A percentile compares a stretch with the other conserved stretches of the same genome.
phyloP scores from a whole-genome alignment of 2,329 filamentous ascomycete genomes.

The Venturia asperata region DNA sequence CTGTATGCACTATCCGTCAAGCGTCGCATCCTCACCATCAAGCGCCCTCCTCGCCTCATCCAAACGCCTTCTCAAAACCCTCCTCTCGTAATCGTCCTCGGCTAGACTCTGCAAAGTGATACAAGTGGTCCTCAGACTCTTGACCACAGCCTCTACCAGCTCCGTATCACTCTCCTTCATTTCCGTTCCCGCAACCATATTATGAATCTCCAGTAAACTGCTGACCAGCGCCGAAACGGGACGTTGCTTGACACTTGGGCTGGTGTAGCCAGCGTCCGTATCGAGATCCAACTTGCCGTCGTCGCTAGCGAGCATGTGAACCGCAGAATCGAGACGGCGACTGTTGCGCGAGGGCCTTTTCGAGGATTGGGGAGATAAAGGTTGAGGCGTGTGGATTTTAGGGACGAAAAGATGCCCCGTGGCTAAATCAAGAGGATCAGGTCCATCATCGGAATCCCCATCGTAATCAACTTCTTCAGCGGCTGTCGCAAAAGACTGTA shows the following conservation, averaged over 20 bases:
- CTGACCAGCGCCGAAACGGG: not conserved
- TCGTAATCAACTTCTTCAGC: constrained; percentile 16
- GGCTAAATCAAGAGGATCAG: constrained; percentile 15
- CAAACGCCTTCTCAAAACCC: constrained; percentile 9
- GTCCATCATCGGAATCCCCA: constrained; percentile 17
- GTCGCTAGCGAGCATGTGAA: constrained; percentile 1
- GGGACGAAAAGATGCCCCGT: not conserved
- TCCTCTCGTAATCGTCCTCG: constrained; percentile 9
- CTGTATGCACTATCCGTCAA: too few species aligned
- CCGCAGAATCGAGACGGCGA: constrained; percentile 10
- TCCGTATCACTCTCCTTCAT: constrained; percentile 6
- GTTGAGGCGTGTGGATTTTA: not conserved
- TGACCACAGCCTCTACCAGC: constrained; percentile 14
- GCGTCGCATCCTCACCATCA: not conserved
- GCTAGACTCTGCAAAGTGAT: not conserved
- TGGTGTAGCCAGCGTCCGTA: not conserved
- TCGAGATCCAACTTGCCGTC: not conserved
- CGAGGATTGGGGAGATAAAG: not conserved
- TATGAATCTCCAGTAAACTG: constrained; percentile 7
- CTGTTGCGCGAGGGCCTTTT: not conserved
- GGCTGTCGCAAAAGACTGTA: constrained; percentile 20
- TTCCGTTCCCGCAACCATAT: not conserved
- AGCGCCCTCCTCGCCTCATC: constrained; percentile 18
- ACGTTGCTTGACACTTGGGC: not conserved
- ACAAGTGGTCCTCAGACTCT: constrained; percentile 13